phyloP scores from a whole-genome alignment of 208 protist species.

The Acanthamoeba lenticulata region DNA sequence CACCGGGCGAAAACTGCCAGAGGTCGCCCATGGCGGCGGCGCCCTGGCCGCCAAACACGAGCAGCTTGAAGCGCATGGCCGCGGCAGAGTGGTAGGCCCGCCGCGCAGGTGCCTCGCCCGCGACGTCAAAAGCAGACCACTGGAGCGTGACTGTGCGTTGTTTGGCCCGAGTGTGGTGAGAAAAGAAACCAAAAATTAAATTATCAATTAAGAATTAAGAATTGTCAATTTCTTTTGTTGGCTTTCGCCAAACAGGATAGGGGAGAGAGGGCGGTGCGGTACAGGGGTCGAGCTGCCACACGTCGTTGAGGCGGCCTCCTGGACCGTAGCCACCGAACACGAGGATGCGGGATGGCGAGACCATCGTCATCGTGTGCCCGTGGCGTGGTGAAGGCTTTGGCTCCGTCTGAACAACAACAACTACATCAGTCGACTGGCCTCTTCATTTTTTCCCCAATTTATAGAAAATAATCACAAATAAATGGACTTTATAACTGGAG shows the following conservation, averaged over 20 bases:
- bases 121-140: neutral
- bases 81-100: constrained; percentile 58
- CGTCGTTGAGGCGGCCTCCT: constrained; percentile 47
- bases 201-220: neutral
- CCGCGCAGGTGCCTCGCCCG: neutral
- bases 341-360: constrained; percentile 4
- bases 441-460: neutral
- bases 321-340: constrained; percentile 65
- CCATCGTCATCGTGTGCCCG: constrained; percentile 54
- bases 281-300: constrained; percentile 66
- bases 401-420: constrained; percentile 9
- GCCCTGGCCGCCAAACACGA: constrained; percentile 50
- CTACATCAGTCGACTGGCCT: too few species aligned
- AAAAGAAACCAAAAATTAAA: neutral
- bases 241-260: neutral
- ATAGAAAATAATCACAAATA: neutral
- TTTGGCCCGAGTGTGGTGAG: neutral
- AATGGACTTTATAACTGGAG: neutral
- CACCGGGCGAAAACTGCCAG: constrained; percentile 65
- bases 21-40: constrained; percentile 33
- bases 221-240: too few species aligned
- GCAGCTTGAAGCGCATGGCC: constrained; percentile 60
- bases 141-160: constrained; percentile 24
- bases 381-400: constrained; percentile 37
- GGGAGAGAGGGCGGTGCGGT: neutral